These are phyloP conservation scores for Mycotypha africana DNA, from an alignment of 371 early-diverging fungal genomes.

Conservation along the genomic window DNA sequence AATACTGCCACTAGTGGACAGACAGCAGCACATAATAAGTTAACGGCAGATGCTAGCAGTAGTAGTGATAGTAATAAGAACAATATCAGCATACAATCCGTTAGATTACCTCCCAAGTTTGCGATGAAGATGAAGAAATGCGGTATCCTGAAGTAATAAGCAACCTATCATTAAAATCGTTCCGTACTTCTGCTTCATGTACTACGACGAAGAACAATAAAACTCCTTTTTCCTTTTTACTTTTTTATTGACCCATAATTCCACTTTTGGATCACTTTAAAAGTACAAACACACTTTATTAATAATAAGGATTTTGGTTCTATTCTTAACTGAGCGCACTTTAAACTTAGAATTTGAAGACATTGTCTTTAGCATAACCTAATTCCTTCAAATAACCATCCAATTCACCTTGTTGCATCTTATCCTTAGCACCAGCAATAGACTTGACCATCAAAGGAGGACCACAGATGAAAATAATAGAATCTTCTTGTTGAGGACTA, in stretches of 20 bases:
- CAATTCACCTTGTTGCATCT: constrained; percentile 82
- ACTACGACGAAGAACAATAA: no score
- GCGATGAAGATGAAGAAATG: constrained; percentile 45
- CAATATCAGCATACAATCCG: constrained; percentile 17
- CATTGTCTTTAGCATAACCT: constrained; percentile 71
- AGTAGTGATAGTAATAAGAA: background rate
- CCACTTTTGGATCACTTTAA: no score
- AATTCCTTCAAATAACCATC: constrained; percentile 78
- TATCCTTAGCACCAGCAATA: constrained; percentile 82
- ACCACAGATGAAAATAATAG: constrained; percentile 87
- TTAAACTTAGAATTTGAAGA: constrained; percentile 84
- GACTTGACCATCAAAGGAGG: constrained; percentile 75
- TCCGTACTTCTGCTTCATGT: no score
- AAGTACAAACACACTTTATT: no score
- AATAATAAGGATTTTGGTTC: no score
- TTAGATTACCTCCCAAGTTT: constrained; percentile 46
- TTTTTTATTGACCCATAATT: background rate
- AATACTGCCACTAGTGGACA: no score
- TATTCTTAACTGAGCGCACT: no score
- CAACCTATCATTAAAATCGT: no score
- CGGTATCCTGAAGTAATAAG: constrained; percentile 4
- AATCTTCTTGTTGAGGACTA: constrained; percentile 41
- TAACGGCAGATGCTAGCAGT: background rate
- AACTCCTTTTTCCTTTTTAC: background rate
- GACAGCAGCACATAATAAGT: background rate